Base-by-base conservation (phyloP, 179 eudicot genomes). In the Carnegiea gigantea region DNA sequence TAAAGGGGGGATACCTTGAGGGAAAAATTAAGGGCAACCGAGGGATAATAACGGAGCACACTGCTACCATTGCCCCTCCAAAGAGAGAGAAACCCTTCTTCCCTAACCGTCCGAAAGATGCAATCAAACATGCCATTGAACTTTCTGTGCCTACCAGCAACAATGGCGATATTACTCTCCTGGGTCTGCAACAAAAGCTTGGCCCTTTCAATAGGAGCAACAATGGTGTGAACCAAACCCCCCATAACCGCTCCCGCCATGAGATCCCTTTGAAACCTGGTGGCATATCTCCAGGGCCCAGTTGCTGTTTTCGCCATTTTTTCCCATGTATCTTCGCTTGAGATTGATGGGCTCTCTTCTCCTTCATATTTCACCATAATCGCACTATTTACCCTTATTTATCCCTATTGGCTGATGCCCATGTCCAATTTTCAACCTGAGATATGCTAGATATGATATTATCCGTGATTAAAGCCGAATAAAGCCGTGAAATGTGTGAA, bases 21-120 rank as follows among this genome's bases (percentile, higher is more conserved):
- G 38, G 98, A 93, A 86, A 95, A 95, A 88, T 95, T 95, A 51
- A 95, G 98, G 70, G 98, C 96, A 80, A 97, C 97, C 74, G 99
- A 97, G 72, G 99, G 99, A 84, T 97, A 97, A 86, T 97, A 92
- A 43, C 99, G 89, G 59, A 97, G 85, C 74, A 97, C 97, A 84
- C 99, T 92, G 79, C 92, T 95, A 0, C 95, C 99, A 89, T 97
- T 97, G n/a, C 99, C 98, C 82, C 99, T 95, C 98, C 99, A 94
- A 33, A 97, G 89, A 28, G 97, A 93, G 2, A 91, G 76, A 76
- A 93, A 76, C 2, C 98, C 99, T 78, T 96, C 99, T 70, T 96
- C 93, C 36, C 86, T 82, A 13, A 92, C 93, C 49, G 90, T 92
- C 11, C 92, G 85, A 38, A 82, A 40, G 48, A 96, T 88, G 70